Evolutionary conservation across 257 asterid species (phyloP), one percentile per base, ranked within the genome.

Genomic region (Przewalskia tangutica): DNA sequence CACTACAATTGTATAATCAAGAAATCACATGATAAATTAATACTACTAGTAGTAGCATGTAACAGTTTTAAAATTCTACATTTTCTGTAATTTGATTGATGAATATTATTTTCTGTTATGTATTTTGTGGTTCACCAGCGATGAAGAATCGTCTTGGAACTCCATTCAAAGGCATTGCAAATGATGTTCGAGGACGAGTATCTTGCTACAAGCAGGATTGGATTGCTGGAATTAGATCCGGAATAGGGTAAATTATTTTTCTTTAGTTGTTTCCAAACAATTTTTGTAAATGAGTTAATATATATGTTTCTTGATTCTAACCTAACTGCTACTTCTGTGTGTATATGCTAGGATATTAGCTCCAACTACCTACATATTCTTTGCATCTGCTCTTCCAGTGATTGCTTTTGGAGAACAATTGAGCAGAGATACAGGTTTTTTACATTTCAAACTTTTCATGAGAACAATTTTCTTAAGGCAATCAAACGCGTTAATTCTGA

Each of bases 381-480:
- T 85, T 14, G 85, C 87, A 34, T 85, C 87, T 4, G 87, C 85
- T 62, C 80, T 85, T 48, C 87, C 87, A 1, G 87, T 85, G 42
- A 85, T 85, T 9, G 83, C 87, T 14, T 85, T 85, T 48, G 87
- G 87, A 18, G 87, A 85, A 48, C 87, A 85, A 64, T 77, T 85
- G 82, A 82, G 66, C 14, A 82, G 85, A 70, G 81, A 77, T 55
- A 85, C 87, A 36, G 87, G 87, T 84, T 75, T 50, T 75, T 23
- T 50, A 13, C 80, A 23, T 75, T 50, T 50, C 8, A 0, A 75
- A 13, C 16, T 75, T 75, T 50, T 4, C 46, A 75, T 7, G 46
- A 8, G 14, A 38, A 7, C 3, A 13, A 50, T 9, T 50, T 23
- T 38, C 38, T 42, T 40, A n/a, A 46, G 1, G 20, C 11, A 18